Evolutionary conservation across 441 rosid species (phyloP), one percentile per base, ranked within the genome.

Genomic region (Biscutella laevigata): DNA sequence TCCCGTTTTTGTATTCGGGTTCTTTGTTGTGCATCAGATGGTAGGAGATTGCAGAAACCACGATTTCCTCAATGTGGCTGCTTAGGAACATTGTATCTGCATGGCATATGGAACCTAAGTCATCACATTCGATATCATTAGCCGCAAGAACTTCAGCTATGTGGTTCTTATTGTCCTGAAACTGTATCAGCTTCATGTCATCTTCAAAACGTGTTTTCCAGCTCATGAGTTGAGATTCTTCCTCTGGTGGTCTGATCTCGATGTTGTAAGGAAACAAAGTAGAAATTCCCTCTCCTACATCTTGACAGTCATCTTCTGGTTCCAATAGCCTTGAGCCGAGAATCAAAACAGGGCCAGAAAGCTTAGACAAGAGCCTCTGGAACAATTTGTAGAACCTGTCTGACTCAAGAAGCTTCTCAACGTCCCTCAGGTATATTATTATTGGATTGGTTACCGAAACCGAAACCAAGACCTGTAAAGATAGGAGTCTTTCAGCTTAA

Each of bases 151-250:
- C 96, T 62, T 92, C 95, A 0, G 86, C 83, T 50, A 88, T 86
- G 71, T 88, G 95, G 71, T 88, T 86, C 71, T 77, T 88, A 75
- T 92, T 92, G 68, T 92, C 98, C 69, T 80, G 91, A 67, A 76
- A 72, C 58, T 84, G 91, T 30, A 92, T 82, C 67, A 36, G 57
- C 70, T 86, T 92, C 94, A 84, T 84, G 71, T 92, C 99, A 46
- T 86, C 92, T 74, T 92, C 97, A 58, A 92, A 65, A 36, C 78
- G 74, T 1, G 86, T 74, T 70, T 76, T 92, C 99, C 99, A 92
- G 81, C 74, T 77, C 53, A 64, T 77, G 51, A 70, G 94, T 71
- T 72, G 71, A 50, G 74, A 72, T 72, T 84, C 97, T 49, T 92
- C 95, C 74, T 82, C 88, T 2, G 96, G 95, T 4, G 90, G 84